Conservation (phyloP, 1,284 basidiomycete species). For the Apiotrichum porosum region DNA sequence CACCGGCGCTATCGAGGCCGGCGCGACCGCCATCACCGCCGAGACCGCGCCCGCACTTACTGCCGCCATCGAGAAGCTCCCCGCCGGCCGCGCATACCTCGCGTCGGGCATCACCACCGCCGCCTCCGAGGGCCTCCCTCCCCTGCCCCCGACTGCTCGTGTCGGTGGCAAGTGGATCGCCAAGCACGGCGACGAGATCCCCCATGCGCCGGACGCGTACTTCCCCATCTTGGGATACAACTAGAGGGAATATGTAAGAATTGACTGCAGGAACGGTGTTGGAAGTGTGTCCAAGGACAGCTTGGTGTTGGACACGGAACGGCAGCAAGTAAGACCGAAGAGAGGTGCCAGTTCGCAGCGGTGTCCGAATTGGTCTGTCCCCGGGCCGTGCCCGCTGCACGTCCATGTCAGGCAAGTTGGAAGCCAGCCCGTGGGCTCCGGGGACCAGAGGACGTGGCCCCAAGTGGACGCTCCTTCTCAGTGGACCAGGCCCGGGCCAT, state of each 20-base stretch:
- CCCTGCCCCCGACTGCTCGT: slow-evolving; percentile 57
- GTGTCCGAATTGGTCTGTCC: too few relatives aligned
- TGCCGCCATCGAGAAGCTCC: slow-evolving; percentile 66
- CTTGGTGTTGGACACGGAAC: too few relatives aligned
- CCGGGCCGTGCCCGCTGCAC: too few relatives aligned
- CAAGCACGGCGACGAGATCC: slow-evolving; percentile 61
- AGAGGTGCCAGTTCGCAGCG: too few relatives aligned
- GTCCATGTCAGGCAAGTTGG: too few relatives aligned
- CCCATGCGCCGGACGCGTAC: slow-evolving; percentile 69
- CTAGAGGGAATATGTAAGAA: slow-evolving; percentile 47
- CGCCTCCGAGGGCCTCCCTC: slow-evolving; percentile 60
- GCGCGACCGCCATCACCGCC: slow-evolving; percentile 51
- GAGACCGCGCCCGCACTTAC: slow-evolving; percentile 50
- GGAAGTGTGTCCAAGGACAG: too few relatives aligned
- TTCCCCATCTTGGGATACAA: slow-evolving; percentile 80
- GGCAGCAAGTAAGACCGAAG: too few relatives aligned
- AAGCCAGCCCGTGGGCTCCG: too few relatives aligned
- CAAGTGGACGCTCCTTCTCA: too few relatives aligned
- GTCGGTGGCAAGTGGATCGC: slow-evolving; percentile 62
- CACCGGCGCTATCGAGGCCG: slow-evolving; percentile 69
- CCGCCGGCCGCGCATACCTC: slow-evolving; percentile 55
- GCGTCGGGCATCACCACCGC: slow-evolving; percentile 59
- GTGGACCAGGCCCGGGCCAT: too few relatives aligned
- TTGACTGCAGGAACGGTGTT: not conserved
- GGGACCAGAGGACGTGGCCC: too few relatives aligned